Base-by-base conservation (phyloP, 805 yeast genomes). In the Hanseniaspora valbyensis region DNA sequence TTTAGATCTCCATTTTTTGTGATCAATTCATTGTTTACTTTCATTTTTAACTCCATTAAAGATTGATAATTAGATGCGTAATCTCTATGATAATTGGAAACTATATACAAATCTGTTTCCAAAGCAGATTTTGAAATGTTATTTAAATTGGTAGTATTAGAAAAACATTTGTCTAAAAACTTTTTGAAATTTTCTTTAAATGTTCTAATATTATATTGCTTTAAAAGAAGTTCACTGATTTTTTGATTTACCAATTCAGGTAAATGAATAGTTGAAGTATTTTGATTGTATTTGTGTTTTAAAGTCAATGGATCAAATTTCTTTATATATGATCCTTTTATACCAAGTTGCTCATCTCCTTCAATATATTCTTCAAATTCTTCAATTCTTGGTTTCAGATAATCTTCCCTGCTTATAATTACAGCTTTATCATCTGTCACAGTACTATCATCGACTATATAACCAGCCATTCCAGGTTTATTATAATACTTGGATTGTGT, bases 91-190 rank as follows among this genome's bases (percentile, higher is more conserved):
- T 90, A 87, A 10, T 83, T 72, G 0, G 89, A 81, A 0, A 86
- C 89, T 34, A 90, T 78, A 54, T 82, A 83, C 2, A 92, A 78
- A 62, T 89, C 95, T 1, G 82, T 83, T 44, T 82, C 87, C 49
- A 68, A 54, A 24, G 66, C 68, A 0, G 70, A 61, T 42, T 61
- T 64, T 6, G 42, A 22, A 18, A 40, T 16, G 13, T 48, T 48
- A 18, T 40, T 39, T n/a, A 19, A n/a, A 18, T 45, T 37, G 4
- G 32, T 39, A 5, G 42, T 21, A 26, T 39, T 32, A 10, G 44
- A 38, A 12, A 22, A 21, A 24, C 41, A 38, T 24, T 39, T 34
- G 39, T 45, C 50, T 22, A 45, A 21, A 30, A 39, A 45, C 6
- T 4, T 24, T 32, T 45, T 45, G 6, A 39, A 8, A 24, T 39